These are phyloP conservation scores for Hordeum pubiflorum DNA, from an alignment of 202 grass and related monocot species.

Conservation along the genomic window DNA sequence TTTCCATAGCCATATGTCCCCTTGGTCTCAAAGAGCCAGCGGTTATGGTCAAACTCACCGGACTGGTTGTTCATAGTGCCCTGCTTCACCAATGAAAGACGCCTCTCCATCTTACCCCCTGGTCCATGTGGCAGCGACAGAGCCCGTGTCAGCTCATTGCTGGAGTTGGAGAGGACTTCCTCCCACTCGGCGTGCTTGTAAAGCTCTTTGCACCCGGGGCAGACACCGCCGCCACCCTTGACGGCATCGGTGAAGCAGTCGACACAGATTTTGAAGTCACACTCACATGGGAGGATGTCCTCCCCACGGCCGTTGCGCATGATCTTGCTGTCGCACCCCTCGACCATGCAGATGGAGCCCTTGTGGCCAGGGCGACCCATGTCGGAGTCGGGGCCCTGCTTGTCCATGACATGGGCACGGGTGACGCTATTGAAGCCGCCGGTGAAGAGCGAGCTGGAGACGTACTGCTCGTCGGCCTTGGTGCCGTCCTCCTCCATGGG, in stretches of 20 bases:
- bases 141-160: constrained; percentile 34
- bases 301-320: constrained; percentile 58
- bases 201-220: constrained; percentile 81
- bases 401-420: constrained; percentile 72
- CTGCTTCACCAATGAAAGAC: constrained; percentile 63
- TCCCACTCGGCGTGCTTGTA: constrained; percentile 81
- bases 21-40: constrained; percentile 98
- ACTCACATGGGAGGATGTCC: constrained; percentile 70
- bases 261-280: constrained; percentile 80
- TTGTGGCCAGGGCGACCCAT: constrained; percentile 14
- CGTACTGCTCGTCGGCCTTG: constrained; percentile 55
- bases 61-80: neutral
- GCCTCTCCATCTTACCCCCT: constrained; percentile 46
- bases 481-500: constrained; percentile 60
- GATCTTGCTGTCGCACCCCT: constrained; percentile 62
- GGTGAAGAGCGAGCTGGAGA: constrained; percentile 84
- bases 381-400: constrained; percentile 4
- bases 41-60: constrained; percentile 88
- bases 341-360: constrained; percentile 49
- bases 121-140: constrained; percentile 45
- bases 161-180: constrained; percentile 42
- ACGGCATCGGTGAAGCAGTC: constrained; percentile 93
- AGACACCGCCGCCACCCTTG: constrained; percentile 44
- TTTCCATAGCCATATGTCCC: constrained; percentile 96
- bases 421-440: constrained; percentile 92